These are phyloP conservation scores for Lenzites betulinus DNA, from an alignment of 768 basidiomycete species.

Conservation along the genomic window DNA sequence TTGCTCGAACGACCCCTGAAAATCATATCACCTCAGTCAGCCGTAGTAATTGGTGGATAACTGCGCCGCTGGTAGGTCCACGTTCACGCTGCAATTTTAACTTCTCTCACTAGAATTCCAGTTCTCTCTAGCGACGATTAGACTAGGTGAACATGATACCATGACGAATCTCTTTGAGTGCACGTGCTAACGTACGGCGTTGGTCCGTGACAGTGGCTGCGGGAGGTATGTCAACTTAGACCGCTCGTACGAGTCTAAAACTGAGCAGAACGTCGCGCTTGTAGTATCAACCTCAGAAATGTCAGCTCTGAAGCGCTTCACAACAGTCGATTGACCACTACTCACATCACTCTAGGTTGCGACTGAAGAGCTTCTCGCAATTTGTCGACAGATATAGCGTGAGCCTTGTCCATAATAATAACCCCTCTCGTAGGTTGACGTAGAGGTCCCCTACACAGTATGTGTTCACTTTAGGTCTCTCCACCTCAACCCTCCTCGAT, in stretches of 20 bases:
- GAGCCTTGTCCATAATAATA: neutral
- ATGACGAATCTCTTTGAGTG: no score
- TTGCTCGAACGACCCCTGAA: neutral
- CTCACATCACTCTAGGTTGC: conserved; percentile 9
- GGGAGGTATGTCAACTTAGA: neutral
- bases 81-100: neutral
- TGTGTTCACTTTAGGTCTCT: conserved; percentile 29
- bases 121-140: conserved; percentile 15
- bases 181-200: no score
- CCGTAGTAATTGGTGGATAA: conserved; percentile 14
- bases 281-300: conserved; percentile 19
- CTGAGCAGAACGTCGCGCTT: neutral
- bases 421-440: neutral
- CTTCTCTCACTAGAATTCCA: neutral
- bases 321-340: no score
- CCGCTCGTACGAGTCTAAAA: neutral
- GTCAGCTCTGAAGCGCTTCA: neutral
- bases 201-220: neutral
- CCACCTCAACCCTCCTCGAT: conserved; percentile 25
- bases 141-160: conserved; percentile 15
- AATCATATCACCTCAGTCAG: conserved; percentile 10
- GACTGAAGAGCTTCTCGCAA: conserved; percentile 7
- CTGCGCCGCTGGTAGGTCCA: conserved; percentile 17
- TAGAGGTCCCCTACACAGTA: conserved; percentile 16
- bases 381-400: conserved; percentile 18